phyloP scores from a whole-genome alignment of 805 yeast genomes.

The Hanseniaspora occidentalis region DNA sequence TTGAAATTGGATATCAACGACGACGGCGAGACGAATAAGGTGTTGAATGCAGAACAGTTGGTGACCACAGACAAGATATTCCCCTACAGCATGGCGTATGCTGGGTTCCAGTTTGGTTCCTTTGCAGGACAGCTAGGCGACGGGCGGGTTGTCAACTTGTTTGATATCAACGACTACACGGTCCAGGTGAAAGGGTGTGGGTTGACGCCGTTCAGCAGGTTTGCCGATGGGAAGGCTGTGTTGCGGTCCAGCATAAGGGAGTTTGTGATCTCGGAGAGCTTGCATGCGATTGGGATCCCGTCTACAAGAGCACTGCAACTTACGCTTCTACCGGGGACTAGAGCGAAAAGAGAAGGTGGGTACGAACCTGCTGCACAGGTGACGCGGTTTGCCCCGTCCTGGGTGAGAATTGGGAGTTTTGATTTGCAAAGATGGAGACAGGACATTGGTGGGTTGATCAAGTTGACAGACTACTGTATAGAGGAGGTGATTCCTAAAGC shows the following conservation, averaged over 20 bases:
- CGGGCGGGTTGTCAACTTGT: conserved; percentile 78
- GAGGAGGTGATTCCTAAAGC: conserved; percentile 42
- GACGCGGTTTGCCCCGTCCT: conserved; percentile 67
- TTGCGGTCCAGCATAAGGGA: conserved; percentile 80
- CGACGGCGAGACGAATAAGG: conserved; percentile 35
- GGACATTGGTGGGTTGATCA: conserved; percentile 48
- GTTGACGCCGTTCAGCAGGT: conserved; percentile 79
- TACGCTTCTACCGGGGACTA: conserved; percentile 58
- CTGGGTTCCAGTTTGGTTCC: conserved; percentile 92
- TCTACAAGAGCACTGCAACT: conserved; percentile 74
- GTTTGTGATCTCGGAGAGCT: conserved; percentile 70
- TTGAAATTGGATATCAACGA: conserved; percentile 35
- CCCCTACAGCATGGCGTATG: conserved; percentile 87
- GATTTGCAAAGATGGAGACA: conserved; percentile 69
- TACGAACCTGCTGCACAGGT: conserved; percentile 75
- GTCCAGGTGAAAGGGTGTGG: conserved; percentile 90
- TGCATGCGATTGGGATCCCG: conserved; percentile 74
- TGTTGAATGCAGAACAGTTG: conserved; percentile 48
- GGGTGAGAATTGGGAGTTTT: conserved; percentile 84
- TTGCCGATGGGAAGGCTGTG: conserved; percentile 96
- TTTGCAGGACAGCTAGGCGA: conserved; percentile 98
- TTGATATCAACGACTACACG: conserved; percentile 36
- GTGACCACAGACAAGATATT: conserved; percentile 32
- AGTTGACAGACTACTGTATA: conserved; percentile 62
- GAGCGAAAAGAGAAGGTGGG: conserved; percentile 56